These are phyloP conservation scores for Populus trichocarpa DNA, from an alignment of 441 rosid species.

Conservation along the genomic window DNA sequence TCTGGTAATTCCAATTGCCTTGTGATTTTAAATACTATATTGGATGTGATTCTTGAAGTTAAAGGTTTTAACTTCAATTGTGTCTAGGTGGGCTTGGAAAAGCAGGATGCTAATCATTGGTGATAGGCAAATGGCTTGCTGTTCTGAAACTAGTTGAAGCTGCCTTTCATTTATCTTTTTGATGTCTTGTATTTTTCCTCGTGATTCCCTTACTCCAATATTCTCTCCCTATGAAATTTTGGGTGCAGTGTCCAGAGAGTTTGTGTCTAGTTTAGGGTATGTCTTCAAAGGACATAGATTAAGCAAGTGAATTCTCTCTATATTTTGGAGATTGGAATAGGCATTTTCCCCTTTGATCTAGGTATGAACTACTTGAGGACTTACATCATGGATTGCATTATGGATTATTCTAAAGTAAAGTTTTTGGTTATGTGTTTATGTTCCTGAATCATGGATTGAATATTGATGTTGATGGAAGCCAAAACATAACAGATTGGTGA, in stretches of 20 bases:
- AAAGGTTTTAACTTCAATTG: slow-evolving; percentile 11
- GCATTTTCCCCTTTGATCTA: slow-evolving; percentile 21
- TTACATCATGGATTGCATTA: slow-evolving; percentile 11
- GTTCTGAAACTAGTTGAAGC: slow-evolving; percentile 23
- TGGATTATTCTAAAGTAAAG: slow-evolving; percentile 21
- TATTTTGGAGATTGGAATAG: slow-evolving; percentile 26
- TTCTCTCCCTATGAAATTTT: background rate
- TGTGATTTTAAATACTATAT: slow-evolving; percentile 1
- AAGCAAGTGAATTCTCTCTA: slow-evolving; percentile 16
- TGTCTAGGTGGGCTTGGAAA: slow-evolving; percentile 41
- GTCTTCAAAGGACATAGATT: slow-evolving; percentile 26
- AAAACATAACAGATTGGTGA: slow-evolving; percentile 24
- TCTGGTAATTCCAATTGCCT: slow-evolving; percentile 33
- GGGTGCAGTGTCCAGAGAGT: slow-evolving; percentile 11
- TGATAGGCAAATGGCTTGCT: slow-evolving; percentile 34
- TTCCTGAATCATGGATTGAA: slow-evolving; percentile 21
- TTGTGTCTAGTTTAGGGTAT: slow-evolving; percentile 32
- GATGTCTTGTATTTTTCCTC: slow-evolving; percentile 9
- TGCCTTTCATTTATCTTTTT: slow-evolving; percentile 12
- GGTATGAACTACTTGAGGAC: slow-evolving; percentile 32
- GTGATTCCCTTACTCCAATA: background rate
- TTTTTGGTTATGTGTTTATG: slow-evolving; percentile 15
- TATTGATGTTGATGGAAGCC: slow-evolving; percentile 22
- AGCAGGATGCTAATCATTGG: slow-evolving; percentile 25
- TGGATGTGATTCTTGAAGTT: slow-evolving; percentile 12